Base-by-base conservation (phyloP, 352 stramenopile genomes). In the Halophytophthora polymorphica region DNA sequence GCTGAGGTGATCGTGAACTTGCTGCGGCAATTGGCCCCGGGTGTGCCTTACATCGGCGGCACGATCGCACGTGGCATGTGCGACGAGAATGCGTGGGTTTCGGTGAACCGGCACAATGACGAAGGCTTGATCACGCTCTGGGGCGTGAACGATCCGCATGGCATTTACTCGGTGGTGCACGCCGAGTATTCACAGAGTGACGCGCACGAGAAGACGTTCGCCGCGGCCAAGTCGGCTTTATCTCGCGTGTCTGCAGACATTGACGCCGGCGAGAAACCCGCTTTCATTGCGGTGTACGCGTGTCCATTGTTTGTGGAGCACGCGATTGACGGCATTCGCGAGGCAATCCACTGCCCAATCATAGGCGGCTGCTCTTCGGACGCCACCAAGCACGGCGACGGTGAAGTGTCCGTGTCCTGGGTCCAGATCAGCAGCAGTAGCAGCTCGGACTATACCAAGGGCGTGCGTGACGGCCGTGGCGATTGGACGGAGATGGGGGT, bases 361-460 rank as follows among this genome's bases (percentile, higher is more conserved):
- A 77, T 95, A 29, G 84, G 84, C 45, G 84, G 84, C 6, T 95
- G 84, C 41, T 95, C 84, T 22, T 90, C 81, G 5, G 81, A 93
- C 44, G 83, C 84, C 6, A 70, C 73, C 8, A 84, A 82, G 47
- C 77, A 91, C 37, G 71, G 77, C 1, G 78, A 91, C 18, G 78
- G 72, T 12, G 78, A 79, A 28, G 72, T 78, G 12, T 69, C 78
- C 1, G 73, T 90, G 29, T 90, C 73, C 22, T 93, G 83, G 84
- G 88, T 93, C 38, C 84, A 95, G 56, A 93, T 95, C 45, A 91
- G 82, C 44, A 95, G 84, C 45, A 86, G 81, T 29, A 88, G 83
- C 55, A 90, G 74, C 44, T 81, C 66, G 4, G 78, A 90, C 46
- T 88, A 89, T 53, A 88, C 76, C 19, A 90, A 92, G 51, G 86